These are phyloP conservation scores for Allomyces macrogynus DNA, from an alignment of 192 early-diverging fungal genomes.

Conservation along the genomic window DNA sequence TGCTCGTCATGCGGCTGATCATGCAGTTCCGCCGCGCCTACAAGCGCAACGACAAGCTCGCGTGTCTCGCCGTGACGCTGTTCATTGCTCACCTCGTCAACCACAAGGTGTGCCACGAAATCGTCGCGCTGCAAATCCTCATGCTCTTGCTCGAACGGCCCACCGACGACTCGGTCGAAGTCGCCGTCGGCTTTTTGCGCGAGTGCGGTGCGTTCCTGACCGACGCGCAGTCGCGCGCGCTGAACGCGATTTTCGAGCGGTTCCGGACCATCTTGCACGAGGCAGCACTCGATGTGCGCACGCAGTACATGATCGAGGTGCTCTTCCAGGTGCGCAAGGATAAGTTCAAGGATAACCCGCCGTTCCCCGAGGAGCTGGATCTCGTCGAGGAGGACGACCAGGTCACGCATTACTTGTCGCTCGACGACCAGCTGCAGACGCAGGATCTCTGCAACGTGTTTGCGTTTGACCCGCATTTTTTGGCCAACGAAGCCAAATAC, in stretches of 20 bases:
- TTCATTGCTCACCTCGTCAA: slow-evolving; percentile 89
- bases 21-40: slow-evolving; percentile 79
- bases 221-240: slow-evolving; percentile 52
- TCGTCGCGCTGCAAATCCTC: slow-evolving; percentile 70
- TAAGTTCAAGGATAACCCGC: slow-evolving; percentile 75
- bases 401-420: slow-evolving; percentile 61
- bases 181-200: slow-evolving; percentile 82
- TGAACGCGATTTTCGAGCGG: slow-evolving; percentile 73
- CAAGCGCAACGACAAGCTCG: slow-evolving; percentile 71
- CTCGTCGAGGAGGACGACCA: slow-evolving; percentile 90
- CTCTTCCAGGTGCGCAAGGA: slow-evolving; percentile 86
- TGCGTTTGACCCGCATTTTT: slow-evolving; percentile 54
- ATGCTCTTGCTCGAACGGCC: slow-evolving; percentile 59
- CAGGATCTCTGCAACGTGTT: slow-evolving; percentile 75
- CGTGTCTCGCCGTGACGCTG: slow-evolving; percentile 58
- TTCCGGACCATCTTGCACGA: slow-evolving; percentile 84
- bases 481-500: slow-evolving; percentile 70
- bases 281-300: slow-evolving; percentile 78
- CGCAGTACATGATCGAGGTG: slow-evolving; percentile 95
- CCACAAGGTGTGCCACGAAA: slow-evolving; percentile 70
- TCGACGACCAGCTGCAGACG: slow-evolving; percentile 62
- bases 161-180: slow-evolving; percentile 89
- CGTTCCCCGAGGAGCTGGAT: slow-evolving; percentile 57
- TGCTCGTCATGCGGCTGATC: slow-evolving; percentile 63
- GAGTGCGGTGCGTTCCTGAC: slow-evolving; percentile 66